Conservation (phyloP, 441 rosid genomes). For the Jatropha podagrica region DNA sequence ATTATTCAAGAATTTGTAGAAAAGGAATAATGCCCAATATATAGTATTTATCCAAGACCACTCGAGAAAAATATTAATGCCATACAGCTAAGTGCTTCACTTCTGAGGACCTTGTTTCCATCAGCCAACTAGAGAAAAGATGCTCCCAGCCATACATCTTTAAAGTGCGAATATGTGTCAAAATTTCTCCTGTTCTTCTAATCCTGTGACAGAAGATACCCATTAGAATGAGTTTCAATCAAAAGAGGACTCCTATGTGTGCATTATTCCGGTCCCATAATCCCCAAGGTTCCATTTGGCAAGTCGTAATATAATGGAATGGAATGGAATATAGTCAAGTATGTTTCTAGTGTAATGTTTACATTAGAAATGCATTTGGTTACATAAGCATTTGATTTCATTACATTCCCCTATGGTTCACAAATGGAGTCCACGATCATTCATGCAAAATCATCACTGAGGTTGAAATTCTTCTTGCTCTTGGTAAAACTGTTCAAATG, state of each 20-base stretch:
- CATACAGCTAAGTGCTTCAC: constrained; percentile 84
- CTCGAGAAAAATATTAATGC: constrained; percentile 21
- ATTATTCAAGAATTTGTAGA: constrained; percentile 7
- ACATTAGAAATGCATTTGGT: too few species aligned
- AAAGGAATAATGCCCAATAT: constrained; percentile 7
- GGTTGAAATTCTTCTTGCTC: neutral
- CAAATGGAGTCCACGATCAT: too few species aligned
- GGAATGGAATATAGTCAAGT: too few species aligned
- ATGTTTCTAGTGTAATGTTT: too few species aligned
- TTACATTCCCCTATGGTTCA: too few species aligned
- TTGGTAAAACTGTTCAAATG: neutral
- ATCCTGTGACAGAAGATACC: constrained; percentile 53
- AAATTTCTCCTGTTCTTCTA: constrained; percentile 87
- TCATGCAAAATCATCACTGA: neutral
- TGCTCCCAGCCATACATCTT: constrained; percentile 95
- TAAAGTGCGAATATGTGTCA: constrained; percentile 76
- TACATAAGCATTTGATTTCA: too few species aligned
- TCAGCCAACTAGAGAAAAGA: constrained; percentile 78
- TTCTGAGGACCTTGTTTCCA: constrained; percentile 78
- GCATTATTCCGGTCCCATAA: neutral
- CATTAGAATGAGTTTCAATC: constrained; percentile 14
- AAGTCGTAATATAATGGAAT: too few species aligned
- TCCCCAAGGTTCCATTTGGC: neutral
- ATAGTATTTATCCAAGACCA: constrained; percentile 7
- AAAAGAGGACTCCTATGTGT: neutral